Evolutionary conservation across 2,329 filamentous ascomycete species (phyloP).

Genomic region (Nannizzia gypsea): DNA sequence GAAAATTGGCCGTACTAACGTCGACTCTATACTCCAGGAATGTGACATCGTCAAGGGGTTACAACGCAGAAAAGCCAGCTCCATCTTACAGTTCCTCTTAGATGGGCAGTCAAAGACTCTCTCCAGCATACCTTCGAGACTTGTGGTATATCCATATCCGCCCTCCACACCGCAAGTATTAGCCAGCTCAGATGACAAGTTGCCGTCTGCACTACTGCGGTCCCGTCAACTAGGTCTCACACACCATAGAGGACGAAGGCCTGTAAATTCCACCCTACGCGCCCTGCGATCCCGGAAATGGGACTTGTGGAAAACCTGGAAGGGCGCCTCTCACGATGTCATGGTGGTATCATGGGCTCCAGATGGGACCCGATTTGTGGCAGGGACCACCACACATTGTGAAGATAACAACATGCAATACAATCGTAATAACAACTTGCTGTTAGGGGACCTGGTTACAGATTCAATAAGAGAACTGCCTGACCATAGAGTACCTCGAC

Average conservation of each 20-base stretch:
- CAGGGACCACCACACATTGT: conserved; percentile 45
- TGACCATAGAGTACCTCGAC: conserved; percentile 39
- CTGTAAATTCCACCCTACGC: conserved; percentile 19
- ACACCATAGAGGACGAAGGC: conserved; percentile 8
- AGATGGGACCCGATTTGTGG: conserved; percentile 44
- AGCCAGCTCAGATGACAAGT: background rate
- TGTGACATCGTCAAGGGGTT: conserved; percentile 7
- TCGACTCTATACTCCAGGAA: background rate
- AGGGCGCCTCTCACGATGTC: conserved; percentile 48
- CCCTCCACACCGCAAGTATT: background rate
- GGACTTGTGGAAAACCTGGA: conserved; percentile 38
- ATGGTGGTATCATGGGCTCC: conserved; percentile 46
- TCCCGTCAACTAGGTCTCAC: conserved; percentile 22
- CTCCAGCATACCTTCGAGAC: conserved; percentile 13
- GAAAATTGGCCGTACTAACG: background rate
- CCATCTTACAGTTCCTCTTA: conserved; percentile 16
- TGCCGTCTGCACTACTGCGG: conserved; percentile 16
- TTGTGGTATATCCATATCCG: background rate
- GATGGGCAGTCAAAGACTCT: conserved; percentile 15
- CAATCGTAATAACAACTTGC: conserved; percentile 46
- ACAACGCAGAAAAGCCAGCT: conserved; percentile 12
- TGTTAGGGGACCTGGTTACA: conserved; percentile 38
- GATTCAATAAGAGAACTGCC: conserved; percentile 41
- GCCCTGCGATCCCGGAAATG: conserved; percentile 23
- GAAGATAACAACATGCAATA: conserved; percentile 49